A percentile compares a stretch with the other conserved stretches of the same genome.
These are phyloP conservation scores for Pleurotus djamor DNA, from an alignment of 768 basidiomycete genomes.

Conservation along the genomic window DNA sequence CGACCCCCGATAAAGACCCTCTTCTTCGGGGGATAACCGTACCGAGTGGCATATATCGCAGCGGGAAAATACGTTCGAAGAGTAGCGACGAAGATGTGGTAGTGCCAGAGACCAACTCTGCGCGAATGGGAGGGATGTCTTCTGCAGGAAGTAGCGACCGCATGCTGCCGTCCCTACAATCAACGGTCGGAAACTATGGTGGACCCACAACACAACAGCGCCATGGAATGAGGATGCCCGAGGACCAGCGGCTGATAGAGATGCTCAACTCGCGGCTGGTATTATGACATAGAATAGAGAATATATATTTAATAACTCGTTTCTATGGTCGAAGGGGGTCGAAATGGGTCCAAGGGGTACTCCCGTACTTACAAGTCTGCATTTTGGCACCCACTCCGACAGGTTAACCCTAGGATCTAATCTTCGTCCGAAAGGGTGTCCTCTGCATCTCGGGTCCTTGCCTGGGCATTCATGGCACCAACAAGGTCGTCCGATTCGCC, in stretches of 20 bases:
- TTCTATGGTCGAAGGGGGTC: not conserved
- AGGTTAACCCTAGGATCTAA: not conserved
- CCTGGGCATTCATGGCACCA: conserved; percentile 82
- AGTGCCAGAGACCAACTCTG: not conserved
- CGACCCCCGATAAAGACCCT: conserved; percentile 44
- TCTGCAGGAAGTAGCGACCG: conserved; percentile 9
- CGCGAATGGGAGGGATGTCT: no score
- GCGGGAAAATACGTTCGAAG: conserved; percentile 39
- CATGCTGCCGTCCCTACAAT: conserved; percentile 39
- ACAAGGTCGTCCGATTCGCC: conserved; percentile 77
- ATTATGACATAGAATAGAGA: not conserved
- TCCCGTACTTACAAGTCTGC: no score
- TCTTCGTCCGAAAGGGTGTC: conserved; percentile 59
- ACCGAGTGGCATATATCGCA: conserved; percentile 44
- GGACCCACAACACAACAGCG: conserved; percentile 19
- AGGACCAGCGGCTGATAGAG: conserved; percentile 61
- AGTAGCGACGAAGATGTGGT: conserved; percentile 26
- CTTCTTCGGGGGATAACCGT: conserved; percentile 40
- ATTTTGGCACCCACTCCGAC: no score
- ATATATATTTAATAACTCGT: not conserved
- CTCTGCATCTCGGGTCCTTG: conserved; percentile 49
- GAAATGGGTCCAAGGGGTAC: no score
- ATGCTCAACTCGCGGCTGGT: conserved; percentile 45
- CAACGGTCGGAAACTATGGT: conserved; percentile 28
- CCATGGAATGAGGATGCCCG: conserved; percentile 39